Base-by-base conservation (phyloP, 2,329 filamentous ascomycete genomes). In the Fusarium chuoi region DNA sequence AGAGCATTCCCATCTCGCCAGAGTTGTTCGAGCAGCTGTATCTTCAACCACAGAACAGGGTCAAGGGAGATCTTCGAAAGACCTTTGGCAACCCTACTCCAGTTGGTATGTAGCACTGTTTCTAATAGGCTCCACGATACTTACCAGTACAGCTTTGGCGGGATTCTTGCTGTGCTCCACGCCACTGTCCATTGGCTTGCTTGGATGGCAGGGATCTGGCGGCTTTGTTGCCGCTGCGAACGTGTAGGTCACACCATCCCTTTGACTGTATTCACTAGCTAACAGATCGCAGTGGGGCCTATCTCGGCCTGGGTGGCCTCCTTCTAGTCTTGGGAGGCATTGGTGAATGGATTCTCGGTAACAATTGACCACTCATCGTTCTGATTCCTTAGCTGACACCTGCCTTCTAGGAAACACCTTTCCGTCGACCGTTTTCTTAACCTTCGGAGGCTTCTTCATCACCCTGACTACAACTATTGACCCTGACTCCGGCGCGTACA, bases 1-100 rank as follows among this genome's bases (percentile, higher is more conserved):
- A 83, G 24, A 87, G 84, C 75, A 82, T 88, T 12, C 80, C 85
- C 11, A 85, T 89, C 60, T 82, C 87, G 0, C 85, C 86, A 2
- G 86, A 88, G 76, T 78, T 86, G 3, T 89, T 88, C 63, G 86
- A 88, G 76, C 88, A 89, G 79, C 79, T 89, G 4, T 89, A 88
- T 68, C 81, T 89, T 15, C 83, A 82, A 6, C 86, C 86, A 4
- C 83, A 87, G 65, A 85, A 82, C 36, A 77, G 78, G 0, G 83
- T 86, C 18, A 83, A 84, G 36, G 85, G 86, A 7, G 82, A 88
- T 18, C 77, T 88, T 28, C 80, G 86, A 26, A 84, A 84, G 74
- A 88, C 84, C 3, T 85, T 88, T 71, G 87, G 82, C 10, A 89
- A 89, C 64, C 87, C 87, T 4, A 88, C 87, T 1, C 87, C 87